Evolutionary conservation across 2,329 filamentous ascomycete species (phyloP).

Genomic region (Diaporthe destruens): DNA sequence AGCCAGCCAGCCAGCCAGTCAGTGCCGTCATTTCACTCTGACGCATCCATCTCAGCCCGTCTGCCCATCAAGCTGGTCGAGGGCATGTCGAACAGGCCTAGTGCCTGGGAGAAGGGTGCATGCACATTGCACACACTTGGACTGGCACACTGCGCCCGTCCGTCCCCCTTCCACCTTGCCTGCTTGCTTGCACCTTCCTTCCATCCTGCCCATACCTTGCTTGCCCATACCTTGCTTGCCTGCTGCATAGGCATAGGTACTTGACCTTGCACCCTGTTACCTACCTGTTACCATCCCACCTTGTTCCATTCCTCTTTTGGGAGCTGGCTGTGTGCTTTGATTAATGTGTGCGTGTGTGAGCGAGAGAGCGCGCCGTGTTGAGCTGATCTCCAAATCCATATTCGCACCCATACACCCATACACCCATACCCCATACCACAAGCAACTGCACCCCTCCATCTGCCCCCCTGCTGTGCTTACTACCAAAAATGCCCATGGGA

Average conservation of each 20-base stretch:
- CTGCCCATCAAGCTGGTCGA: conserved; percentile 3
- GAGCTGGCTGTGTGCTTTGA: conserved; percentile 11
- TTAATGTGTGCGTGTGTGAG: not conserved
- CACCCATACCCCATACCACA: not conserved
- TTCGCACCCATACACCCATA: conserved; percentile 12
- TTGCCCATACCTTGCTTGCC: conserved; percentile 19
- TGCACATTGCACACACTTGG: conserved; percentile 27
- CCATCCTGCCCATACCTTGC: conserved; percentile 17
- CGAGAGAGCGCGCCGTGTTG: not conserved
- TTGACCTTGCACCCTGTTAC: conserved; percentile 13
- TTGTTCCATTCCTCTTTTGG: conserved; percentile 8
- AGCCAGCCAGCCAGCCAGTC: not conserved
- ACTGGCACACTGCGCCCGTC: conserved; percentile 29
- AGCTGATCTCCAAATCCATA: conserved; percentile 19
- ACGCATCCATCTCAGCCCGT: conserved; percentile 18
- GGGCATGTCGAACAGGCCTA: conserved; percentile 14
- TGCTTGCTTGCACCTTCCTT: conserved; percentile 8
- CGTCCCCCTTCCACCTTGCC: conserved; percentile 10
- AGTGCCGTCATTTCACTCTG: too few relatives aligned
- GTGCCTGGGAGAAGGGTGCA: conserved; percentile 27
- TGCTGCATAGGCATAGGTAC: not conserved
- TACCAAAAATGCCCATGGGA: not conserved
- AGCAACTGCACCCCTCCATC: not conserved
- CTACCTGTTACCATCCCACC: conserved; percentile 17
- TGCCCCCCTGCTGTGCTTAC: conserved; percentile 13